Base-by-base conservation (phyloP, 139 green algal genomes). In the Pseudopediastrum boryanum region DNA sequence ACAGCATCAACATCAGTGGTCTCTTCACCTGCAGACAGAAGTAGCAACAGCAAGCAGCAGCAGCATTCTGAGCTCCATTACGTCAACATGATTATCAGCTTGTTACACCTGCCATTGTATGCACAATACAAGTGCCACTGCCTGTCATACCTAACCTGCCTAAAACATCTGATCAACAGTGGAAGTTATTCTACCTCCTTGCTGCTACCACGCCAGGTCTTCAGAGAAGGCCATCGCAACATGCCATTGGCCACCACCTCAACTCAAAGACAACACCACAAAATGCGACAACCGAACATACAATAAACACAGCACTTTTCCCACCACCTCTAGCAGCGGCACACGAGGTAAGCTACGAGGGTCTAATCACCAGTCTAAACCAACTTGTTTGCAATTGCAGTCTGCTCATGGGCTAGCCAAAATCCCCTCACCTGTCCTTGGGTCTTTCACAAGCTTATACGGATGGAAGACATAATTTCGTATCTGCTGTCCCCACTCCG, bases 391-490 rank as follows among this genome's bases (percentile, higher is more conserved):
- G 12, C 23, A 25, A 25, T 16, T 29, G n/a, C 58, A 67, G 19
- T 13, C 12, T 41, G 31, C 31, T 36, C 13, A 19, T 9, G 21
- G n/a, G 35, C 21, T 48, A 48, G 64, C 21, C 51, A 13, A 23
- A 33, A 25, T 33, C 58, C 13, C 36, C n/a, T 19, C 72, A 97
- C 85, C 85, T 48, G 84, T 91, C n/a, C 95, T 80, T n/a, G 94
- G 75, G 83, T 98, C 95, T 83, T 98, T 98, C 31, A 98, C 95
- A 58, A 98, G 76, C 75, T 96, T 95, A 88, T 99, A 99, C 0
- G 96, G 96, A 79, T 99, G 95, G 10, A 99, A 85, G 9, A 99
- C 94, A 77, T 99, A 99, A 82, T 98, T 98, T 0, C 96, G 78
- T 19, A 99, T 96, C 86, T 99, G 96, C 85, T 98, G 93, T 1